These are phyloP conservation scores for Zasmidium cellare DNA, from an alignment of 2,329 filamentous ascomycete species.

Conservation along the genomic window DNA sequence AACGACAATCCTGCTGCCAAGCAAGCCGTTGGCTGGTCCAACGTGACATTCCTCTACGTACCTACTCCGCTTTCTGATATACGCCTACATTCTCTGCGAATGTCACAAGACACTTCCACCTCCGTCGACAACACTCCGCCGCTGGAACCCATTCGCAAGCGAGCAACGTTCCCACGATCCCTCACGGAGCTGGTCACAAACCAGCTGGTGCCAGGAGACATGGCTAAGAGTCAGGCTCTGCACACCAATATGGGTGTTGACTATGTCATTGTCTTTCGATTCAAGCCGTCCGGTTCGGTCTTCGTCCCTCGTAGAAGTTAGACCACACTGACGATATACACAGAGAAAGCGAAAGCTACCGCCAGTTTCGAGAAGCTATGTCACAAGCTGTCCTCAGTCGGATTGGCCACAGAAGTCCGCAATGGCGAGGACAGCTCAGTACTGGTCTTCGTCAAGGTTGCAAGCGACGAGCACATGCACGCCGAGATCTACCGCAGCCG, in stretches of 20 bases:
- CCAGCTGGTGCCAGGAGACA: conserved; percentile 32
- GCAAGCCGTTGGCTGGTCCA: conserved; percentile 6
- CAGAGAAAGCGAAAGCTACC: conserved; percentile 69
- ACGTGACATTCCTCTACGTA: conserved; percentile 6
- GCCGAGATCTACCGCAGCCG: conserved; percentile 78
- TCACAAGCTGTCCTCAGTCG: conserved; percentile 70
- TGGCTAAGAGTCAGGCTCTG: conserved; percentile 35
- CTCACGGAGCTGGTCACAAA: conserved; percentile 33
- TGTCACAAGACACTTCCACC: conserved; percentile 16
- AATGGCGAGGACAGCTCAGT: conserved; percentile 73
- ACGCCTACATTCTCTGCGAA: conserved; percentile 9
- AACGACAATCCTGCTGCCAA: conserved; percentile 6
- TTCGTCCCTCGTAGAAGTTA: neutral
- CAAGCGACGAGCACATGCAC: conserved; percentile 71
- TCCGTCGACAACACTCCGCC: conserved; percentile 12
- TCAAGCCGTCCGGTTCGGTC: conserved; percentile 64
- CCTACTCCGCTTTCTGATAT: neutral
- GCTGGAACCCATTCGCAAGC: conserved; percentile 21
- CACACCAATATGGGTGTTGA: conserved; percentile 71
- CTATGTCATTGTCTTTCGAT: conserved; percentile 81
- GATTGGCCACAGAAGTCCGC: conserved; percentile 86
- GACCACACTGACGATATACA: neutral
- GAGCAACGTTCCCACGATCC: conserved; percentile 23
- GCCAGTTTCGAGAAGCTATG: conserved; percentile 77
- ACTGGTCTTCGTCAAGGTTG: conserved; percentile 79